Conservation (phyloP, 768 basidiomycete genomes). For the Solioccasus polychromus region DNA sequence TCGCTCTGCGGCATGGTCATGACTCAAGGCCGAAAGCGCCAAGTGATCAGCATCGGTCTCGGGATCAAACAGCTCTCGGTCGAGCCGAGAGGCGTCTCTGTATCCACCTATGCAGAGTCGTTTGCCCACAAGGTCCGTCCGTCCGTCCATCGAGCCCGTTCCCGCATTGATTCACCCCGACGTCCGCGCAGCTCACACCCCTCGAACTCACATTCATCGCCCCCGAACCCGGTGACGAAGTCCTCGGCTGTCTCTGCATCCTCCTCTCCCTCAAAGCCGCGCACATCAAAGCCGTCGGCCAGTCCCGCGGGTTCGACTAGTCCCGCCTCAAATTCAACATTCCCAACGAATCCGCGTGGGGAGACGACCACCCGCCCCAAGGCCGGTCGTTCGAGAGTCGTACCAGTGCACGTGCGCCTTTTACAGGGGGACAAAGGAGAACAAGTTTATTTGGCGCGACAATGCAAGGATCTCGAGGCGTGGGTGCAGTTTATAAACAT, state of each 20-base stretch:
- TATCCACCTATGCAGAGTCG: constrained; percentile 67
- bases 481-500: constrained; percentile 87
- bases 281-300: constrained; percentile 82
- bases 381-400: constrained; percentile 60
- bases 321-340: constrained; percentile 82
- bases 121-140: constrained; percentile 69
- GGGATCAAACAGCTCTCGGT: constrained; percentile 68
- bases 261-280: constrained; percentile 77
- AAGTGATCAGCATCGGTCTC: constrained; percentile 81
- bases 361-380: constrained; percentile 64
- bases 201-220: constrained; percentile 53
- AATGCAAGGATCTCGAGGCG: constrained; percentile 63
- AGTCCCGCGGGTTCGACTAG: constrained; percentile 77
- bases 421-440: constrained; percentile 64
- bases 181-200: constrained; percentile 38
- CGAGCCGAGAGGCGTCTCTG: constrained; percentile 56
- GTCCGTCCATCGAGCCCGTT: too few relatives aligned
- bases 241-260: constrained; percentile 73
- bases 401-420: constrained; percentile 80
- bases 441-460: constrained; percentile 71
- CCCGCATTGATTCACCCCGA: not conserved
- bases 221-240: constrained; percentile 54
- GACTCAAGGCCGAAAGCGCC: constrained; percentile 71
- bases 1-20: constrained; percentile 82
- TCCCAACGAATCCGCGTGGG: constrained; percentile 54